Evolutionary conservation across 2,329 filamentous ascomycete genomes (phyloP), one percentile per base, ranked within the genome.

Genomic region (Diplodia corticola): DNA sequence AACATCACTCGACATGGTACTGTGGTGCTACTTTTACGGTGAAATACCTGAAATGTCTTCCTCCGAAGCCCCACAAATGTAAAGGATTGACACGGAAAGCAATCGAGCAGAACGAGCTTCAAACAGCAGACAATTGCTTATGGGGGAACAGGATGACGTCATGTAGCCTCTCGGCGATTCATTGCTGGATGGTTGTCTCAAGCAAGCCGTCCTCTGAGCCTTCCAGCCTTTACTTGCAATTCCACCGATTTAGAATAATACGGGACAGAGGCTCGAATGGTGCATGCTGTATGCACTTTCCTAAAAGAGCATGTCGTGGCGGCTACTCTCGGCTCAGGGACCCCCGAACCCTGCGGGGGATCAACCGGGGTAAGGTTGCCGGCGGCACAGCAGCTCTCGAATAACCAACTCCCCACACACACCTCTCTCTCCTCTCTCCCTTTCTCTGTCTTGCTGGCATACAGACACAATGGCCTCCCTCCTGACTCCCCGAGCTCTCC

Each of bases 251-350:
- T 5, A 3, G 7, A 33, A n/a, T 17, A n/a, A n/a, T 17, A n/a
- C 26, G 26, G 9, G 9, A 12, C 3, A n/a, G 12, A 33, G 5
- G n/a, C n/a, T n/a, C n/a, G n/a, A 28, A 17, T 12, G 5, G 10
- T 3, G 1, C 10, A 35, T 3, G 53, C 13, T n/a, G 28, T 55
- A 17, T n/a, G n/a, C 12, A 55, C 28, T 35, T 35, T 35, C 28
- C 30, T 9, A 22, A 55, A 24, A 12, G 22, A 22, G 28, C 33
- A 10, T 4, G 30, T 4, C 17, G n/a, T 24, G 17, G 33, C 63
- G 63, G 63, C 40, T 57, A 65, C 26, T 51, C 24, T 65, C 63
- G 63, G 63, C 63, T 65, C 50, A 65, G 37, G 35, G 10, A 26
- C 28, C 44, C 20, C 20, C 59, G 40, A 37, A 33, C 28, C 48